These are phyloP conservation scores for Fomitopsis palustris DNA, from an alignment of 1,284 basidiomycete species.

Conservation along the genomic window DNA sequence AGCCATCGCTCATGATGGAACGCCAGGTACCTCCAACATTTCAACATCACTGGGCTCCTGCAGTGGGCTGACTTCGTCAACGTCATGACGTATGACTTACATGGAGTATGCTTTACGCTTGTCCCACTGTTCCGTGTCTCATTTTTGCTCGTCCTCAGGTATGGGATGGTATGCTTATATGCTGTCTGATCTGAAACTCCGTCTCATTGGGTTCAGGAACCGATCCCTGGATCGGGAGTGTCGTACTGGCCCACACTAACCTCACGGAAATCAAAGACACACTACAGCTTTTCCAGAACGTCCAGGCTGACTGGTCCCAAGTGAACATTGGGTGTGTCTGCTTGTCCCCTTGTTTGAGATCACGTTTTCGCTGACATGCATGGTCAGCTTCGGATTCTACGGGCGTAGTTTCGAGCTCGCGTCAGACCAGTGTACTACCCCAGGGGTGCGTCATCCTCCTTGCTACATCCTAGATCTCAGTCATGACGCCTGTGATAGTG, in stretches of 20 bases:
- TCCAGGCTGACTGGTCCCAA: constrained; percentile 5
- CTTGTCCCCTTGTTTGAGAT: constrained; percentile 5
- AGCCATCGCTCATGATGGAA: neutral
- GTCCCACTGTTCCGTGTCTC: neutral
- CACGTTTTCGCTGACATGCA: neutral
- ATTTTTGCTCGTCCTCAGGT: neutral
- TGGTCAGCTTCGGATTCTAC: constrained; percentile 15
- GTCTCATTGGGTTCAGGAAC: neutral
- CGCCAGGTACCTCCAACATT: constrained; percentile 22
- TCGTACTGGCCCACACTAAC: constrained; percentile 11
- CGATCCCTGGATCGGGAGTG: constrained; percentile 7
- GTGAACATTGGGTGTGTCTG: neutral
- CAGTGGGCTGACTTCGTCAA: constrained; percentile 25
- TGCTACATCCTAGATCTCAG: neutral
- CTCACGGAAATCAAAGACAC: constrained; percentile 18
- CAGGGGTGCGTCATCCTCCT: neutral
- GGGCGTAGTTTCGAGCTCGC: constrained; percentile 10
- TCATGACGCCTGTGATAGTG: neutral
- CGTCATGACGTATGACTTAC: constrained; percentile 23
- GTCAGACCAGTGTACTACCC: neutral
- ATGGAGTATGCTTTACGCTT: constrained; percentile 9
- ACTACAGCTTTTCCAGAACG: constrained; percentile 14
- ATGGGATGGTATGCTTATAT: neutral
- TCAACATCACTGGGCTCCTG: constrained; percentile 25
- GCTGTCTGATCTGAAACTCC: neutral